Evolutionary conservation across 352 stramenopile genomes (phyloP).

Genomic region (Phytophthora foliorum): DNA sequence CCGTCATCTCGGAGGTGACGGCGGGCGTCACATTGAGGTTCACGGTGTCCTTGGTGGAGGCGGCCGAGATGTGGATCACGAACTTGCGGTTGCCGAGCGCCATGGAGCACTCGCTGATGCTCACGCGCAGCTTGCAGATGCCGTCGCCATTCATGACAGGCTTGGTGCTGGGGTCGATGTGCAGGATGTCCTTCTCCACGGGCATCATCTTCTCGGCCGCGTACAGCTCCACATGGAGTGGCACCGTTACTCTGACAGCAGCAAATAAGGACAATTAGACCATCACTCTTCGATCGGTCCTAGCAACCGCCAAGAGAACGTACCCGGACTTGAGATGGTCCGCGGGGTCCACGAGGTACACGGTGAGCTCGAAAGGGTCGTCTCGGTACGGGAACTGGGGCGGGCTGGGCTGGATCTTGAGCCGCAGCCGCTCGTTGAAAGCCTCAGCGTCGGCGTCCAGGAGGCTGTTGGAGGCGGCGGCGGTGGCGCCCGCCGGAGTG

Average conservation of each 20-base stretch:
- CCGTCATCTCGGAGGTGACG: conserved; percentile 83
- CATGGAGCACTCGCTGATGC: conserved; percentile 88
- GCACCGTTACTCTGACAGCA: conserved; percentile 52
- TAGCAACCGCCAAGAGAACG: neutral
- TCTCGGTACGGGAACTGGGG: conserved; percentile 90
- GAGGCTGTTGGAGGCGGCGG: conserved; percentile 31
- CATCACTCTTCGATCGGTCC: too few species aligned
- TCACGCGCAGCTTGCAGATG: conserved; percentile 85
- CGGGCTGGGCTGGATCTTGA: conserved; percentile 89
- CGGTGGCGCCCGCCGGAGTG: conserved; percentile 37
- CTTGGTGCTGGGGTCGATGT: conserved; percentile 84
- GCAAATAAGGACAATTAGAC: neutral
- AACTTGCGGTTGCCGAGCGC: conserved; percentile 90
- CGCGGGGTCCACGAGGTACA: conserved; percentile 87
- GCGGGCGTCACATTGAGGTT: conserved; percentile 63
- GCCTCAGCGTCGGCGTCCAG: conserved; percentile 62
- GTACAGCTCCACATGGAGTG: conserved; percentile 86
- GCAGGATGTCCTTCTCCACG: conserved; percentile 82
- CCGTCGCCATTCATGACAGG: conserved; percentile 85
- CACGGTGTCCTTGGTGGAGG: conserved; percentile 60
- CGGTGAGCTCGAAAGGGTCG: conserved; percentile 88
- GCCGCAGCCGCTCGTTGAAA: conserved; percentile 68
- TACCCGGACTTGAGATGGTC: conserved; percentile 82
- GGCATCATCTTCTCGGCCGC: conserved; percentile 86
- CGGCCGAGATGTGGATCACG: conserved; percentile 79